Evolutionary conservation across 345 rosid genomes (phyloP).

Genomic region (Rhizophora apiculata): DNA sequence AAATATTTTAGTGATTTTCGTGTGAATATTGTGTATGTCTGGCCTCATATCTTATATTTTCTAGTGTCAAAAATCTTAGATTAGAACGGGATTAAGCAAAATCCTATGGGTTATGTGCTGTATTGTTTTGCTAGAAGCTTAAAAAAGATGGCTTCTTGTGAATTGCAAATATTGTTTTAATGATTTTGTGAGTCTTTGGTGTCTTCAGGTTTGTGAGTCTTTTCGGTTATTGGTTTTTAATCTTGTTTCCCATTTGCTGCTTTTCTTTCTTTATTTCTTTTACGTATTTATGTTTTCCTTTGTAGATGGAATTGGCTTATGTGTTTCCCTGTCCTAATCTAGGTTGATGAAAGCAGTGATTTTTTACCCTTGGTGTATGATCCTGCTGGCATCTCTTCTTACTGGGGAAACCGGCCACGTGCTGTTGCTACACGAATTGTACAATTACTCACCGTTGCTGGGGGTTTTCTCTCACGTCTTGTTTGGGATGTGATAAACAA

Average conservation of each 20-base stretch:
- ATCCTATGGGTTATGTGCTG: background rate
- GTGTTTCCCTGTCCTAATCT: conserved; percentile 13
- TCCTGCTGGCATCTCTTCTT: conserved; percentile 76
- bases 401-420: conserved; percentile 96
- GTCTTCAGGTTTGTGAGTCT: background rate
- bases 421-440: conserved; percentile 82
- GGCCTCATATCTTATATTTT: background rate
- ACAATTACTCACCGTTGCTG: conserved; percentile 85
- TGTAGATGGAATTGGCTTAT: background rate
- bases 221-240: conserved; percentile 13
- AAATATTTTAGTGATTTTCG: too few species aligned
- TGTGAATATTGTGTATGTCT: too few species aligned
- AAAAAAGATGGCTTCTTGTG: background rate
- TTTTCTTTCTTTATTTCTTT: background rate
- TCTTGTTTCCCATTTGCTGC: background rate
- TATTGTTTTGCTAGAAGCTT: background rate
- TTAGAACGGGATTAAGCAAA: background rate
- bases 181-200: background rate
- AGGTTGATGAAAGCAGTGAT: conserved; percentile 92
- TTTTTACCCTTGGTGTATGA: conserved; percentile 88
- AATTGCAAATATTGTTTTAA: background rate
- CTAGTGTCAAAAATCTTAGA: background rate
- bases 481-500: conserved; percentile 70
- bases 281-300: background rate
- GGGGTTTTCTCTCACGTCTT: conserved; percentile 85